Percentiles rank a stretch among this genome's conserved stretches.
Evolutionary conservation across 140 eudicot species (phyloP).

Genomic region (Ambrosia hybrid): DNA sequence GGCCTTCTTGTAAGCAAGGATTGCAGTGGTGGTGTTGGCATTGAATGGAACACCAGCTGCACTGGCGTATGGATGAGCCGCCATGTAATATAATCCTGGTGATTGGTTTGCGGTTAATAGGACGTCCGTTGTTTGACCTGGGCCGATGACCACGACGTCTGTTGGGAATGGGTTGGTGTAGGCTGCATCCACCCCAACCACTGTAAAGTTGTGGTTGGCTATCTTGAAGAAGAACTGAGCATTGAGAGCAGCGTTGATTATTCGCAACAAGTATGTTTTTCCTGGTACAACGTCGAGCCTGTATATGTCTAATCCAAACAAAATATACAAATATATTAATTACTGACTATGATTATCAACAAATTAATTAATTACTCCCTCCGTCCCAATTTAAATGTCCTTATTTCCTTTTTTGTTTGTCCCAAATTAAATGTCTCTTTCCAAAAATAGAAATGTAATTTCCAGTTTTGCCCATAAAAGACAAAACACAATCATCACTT

Average conservation of each 20-base stretch:
- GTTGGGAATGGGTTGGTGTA: slow-evolving; percentile 62
- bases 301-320: slow-evolving; percentile 37
- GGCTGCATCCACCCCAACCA: slow-evolving; percentile 72
- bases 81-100: slow-evolving; percentile 59
- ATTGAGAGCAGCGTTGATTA: slow-evolving; percentile 90
- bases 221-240: slow-evolving; percentile 63
- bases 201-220: slow-evolving; percentile 66
- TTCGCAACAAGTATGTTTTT: slow-evolving; percentile 61
- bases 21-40: slow-evolving; percentile 41
- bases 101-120: slow-evolving; percentile 43
- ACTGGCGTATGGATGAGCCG: slow-evolving; percentile 68
- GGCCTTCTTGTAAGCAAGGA: slow-evolving; percentile 36
- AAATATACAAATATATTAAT: no score
- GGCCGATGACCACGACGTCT: slow-evolving; percentile 57
- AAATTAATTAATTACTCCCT: no score
- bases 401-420: no score
- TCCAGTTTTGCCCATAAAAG: no score
- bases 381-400: no score
- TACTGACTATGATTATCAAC: no score
- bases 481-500: no score
- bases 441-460: no score
- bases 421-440: no score
- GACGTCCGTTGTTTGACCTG: slow-evolving; percentile 78
- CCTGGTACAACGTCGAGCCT: slow-evolving; percentile 49
- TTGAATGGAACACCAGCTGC: slow-evolving; percentile 29